Evolutionary conservation across 169 alveolate species (phyloP), one percentile per base, ranked within the genome.

Genomic region (Plasmodium ovale): DNA sequence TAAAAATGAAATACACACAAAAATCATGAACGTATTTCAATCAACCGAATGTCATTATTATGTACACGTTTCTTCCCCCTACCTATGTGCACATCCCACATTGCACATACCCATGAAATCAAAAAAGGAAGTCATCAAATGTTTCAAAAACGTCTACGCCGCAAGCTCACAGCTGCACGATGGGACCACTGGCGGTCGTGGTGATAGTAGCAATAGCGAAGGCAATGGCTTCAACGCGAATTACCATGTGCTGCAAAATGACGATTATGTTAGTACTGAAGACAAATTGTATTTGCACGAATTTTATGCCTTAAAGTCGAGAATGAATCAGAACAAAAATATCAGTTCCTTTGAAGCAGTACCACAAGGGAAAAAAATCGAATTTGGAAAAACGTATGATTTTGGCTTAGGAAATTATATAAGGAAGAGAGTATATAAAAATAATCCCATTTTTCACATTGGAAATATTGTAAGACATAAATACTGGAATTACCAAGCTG

Each of bases 41-140:
- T 37, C 91, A 42, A 68, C 91, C 7, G 91, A 85, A 35, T 85
- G 91, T 51, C 91, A 85, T 62, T 85, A 85, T 51, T 85, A 85
- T 62, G 69, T 85, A 6, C 91, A 85, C 39, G 51, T 85, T 14
- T 19, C 91, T 3, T 85, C 91, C 7, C 91, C 91, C 14, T 58
- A 39, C 19, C 16, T 85, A 14, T 85, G 91, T 60, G 91, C 91
- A 12, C 91, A 85, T 21, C 91, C 91, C 27, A 69, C 67, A 9
- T 51, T 85, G 49, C 91, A 68, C 47, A 69, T 59, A 0, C 29
- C 91, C 7, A 14, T 85, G 27, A 29, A 9, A 54, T 35, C 91
- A n/a, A 23, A 85, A 60, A 85, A 69, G 0, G 70, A 85, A 35
- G 73, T 44, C 4, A 56, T 85, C 0, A 69, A 72, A 58, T 85